phyloP scores from a whole-genome alignment of 805 yeast species.

The Myxozyma udenii region DNA sequence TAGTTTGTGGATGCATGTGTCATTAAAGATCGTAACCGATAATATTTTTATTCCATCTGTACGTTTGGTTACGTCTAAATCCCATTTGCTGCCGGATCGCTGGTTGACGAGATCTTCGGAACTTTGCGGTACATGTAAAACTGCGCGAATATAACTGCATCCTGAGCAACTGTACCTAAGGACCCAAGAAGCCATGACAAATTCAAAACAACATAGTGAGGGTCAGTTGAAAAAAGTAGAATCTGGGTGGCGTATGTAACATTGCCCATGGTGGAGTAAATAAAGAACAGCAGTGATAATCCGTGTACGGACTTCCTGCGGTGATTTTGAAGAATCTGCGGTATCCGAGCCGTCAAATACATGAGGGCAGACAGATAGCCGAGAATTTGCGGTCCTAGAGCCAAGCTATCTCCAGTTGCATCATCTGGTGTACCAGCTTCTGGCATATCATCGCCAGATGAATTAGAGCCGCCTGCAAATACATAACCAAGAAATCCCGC shows the following conservation, averaged over 20 bases:
- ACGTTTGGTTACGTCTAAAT: no score
- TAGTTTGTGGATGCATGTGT: no score
- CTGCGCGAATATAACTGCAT: conserved; percentile 60
- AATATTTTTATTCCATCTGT: no score
- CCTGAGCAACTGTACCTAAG: conserved; percentile 73
- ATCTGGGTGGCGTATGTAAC: conserved; percentile 73
- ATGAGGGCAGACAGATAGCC: conserved; percentile 69
- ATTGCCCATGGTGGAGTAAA: conserved; percentile 72
- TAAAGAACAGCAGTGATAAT: conserved; percentile 74
- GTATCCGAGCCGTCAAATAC: conserved; percentile 72
- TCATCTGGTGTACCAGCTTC: conserved; percentile 31
- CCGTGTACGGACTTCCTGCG: conserved; percentile 78
- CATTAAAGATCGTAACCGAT: no score
- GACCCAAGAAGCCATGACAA: conserved; percentile 78
- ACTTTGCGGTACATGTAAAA: conserved; percentile 60
- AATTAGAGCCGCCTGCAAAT: no score
- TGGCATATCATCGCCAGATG: conserved; percentile 33
- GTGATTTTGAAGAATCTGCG: conserved; percentile 82
- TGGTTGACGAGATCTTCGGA: no score
- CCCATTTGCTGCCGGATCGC: no score
- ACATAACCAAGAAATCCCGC: conserved; percentile 64
- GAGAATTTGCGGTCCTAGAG: conserved; percentile 52
- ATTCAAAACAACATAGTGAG: conserved; percentile 57
- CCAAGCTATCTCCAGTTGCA: conserved; percentile 31
- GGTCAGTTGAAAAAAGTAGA: conserved; percentile 60